phyloP scores from a whole-genome alignment of 2,329 filamentous ascomycete species.

The Blastomyces gilchristii region DNA sequence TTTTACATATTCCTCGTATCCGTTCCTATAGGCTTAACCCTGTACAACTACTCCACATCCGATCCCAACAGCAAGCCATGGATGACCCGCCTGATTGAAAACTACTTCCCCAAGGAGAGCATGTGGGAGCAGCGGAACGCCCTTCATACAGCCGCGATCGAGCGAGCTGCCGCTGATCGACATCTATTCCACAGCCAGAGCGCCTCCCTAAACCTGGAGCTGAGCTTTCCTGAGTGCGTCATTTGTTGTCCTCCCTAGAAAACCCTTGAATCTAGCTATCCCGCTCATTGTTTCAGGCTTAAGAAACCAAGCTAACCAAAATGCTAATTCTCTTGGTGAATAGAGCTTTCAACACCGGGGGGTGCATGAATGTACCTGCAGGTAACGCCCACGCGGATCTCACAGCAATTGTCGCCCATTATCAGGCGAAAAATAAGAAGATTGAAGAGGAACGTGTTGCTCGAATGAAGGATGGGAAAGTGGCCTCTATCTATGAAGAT shows the following conservation, averaged over 20 bases:
- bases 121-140: constrained; percentile 48
- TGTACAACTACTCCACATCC: constrained; percentile 34
- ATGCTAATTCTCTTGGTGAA: neutral
- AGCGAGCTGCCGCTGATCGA: constrained; percentile 53
- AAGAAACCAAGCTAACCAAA: neutral
- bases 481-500: constrained; percentile 36
- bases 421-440: constrained; percentile 47
- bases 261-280: neutral
- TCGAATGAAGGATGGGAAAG: constrained; percentile 36
- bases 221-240: constrained; percentile 57
- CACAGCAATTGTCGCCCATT: constrained; percentile 51
- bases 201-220: constrained; percentile 38
- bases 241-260: neutral
- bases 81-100: constrained; percentile 42
- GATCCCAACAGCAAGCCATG: constrained; percentile 31
- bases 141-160: constrained; percentile 50
- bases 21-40: constrained; percentile 32
- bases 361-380: constrained; percentile 54
- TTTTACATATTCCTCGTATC: constrained; percentile 39
- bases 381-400: constrained; percentile 50
- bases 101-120: constrained; percentile 45
- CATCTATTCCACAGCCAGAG: constrained; percentile 46
- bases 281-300: constrained; percentile 3
- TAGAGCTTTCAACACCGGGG: constrained; percentile 53
- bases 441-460: constrained; percentile 47